Evolutionary conservation across 2,329 filamentous ascomycete species (phyloP).

Genomic region (Aspergillus udagawae): DNA sequence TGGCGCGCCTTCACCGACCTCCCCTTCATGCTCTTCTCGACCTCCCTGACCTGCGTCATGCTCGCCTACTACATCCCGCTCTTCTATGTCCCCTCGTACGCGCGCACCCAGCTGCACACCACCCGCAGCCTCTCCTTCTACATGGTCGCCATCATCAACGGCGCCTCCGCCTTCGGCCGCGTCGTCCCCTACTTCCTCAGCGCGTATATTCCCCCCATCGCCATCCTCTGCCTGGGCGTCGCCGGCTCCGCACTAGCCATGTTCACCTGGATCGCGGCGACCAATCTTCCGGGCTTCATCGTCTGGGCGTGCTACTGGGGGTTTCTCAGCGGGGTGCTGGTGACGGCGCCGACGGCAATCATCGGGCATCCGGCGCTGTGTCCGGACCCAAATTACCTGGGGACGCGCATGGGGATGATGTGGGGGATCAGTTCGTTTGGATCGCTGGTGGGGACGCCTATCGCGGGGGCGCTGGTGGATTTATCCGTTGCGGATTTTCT

Average conservation of each 20-base stretch:
- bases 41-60: slow-evolving; percentile 46
- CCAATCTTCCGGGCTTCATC: slow-evolving; percentile 20
- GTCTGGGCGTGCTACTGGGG: slow-evolving; percentile 33
- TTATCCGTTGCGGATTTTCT: slow-evolving; percentile 23
- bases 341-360: slow-evolving; percentile 28
- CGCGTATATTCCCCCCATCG: slow-evolving; percentile 22
- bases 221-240: slow-evolving; percentile 17
- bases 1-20: slow-evolving; percentile 36
- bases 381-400: slow-evolving; percentile 22
- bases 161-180: slow-evolving; percentile 48
- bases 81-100: slow-evolving; percentile 43
- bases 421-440: slow-evolving; percentile 33
- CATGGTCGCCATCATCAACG: slow-evolving; percentile 51
- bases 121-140: slow-evolving; percentile 44
- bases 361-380: slow-evolving; percentile 28
- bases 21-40: slow-evolving; percentile 41
- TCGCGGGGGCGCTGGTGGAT: slow-evolving; percentile 30
- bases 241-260: slow-evolving; percentile 25
- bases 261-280: slow-evolving; percentile 30
- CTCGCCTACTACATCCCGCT: slow-evolving; percentile 46
- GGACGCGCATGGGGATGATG: slow-evolving; percentile 32
- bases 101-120: slow-evolving; percentile 45
- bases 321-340: slow-evolving; percentile 26
- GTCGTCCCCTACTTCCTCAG: slow-evolving; percentile 46
- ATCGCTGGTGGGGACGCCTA: slow-evolving; percentile 27